Base-by-base conservation (phyloP, 208 protist genomes). In the Wallacemonas collosoma region DNA sequence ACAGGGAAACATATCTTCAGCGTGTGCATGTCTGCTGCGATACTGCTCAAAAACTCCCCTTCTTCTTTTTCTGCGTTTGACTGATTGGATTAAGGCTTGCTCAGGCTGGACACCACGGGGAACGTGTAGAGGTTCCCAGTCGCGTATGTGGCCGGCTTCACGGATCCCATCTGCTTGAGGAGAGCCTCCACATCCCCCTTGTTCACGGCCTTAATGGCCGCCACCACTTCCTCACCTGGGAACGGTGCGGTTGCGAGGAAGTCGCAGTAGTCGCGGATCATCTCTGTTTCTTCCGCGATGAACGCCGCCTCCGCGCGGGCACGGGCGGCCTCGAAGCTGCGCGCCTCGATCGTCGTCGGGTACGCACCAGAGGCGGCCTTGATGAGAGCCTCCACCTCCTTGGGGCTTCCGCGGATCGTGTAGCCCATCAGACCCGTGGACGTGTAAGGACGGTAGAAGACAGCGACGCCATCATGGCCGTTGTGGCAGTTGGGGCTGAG, bases 391-490 rank as follows among this genome's bases (percentile, higher is more conserved):
- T 73, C 67, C 9, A 91, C 68, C 43, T 86, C 76, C 45, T 53
- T 68, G 35, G 91, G 88, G 3, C 78, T 72, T 15, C 79, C 83
- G 71, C 87, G 86, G 15, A 91, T 68, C 43, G 88, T 95, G 78
- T 87, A 86, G 55, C 91, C 91, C 50, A 95, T 79, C 36, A 95
- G 77, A n/a, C 86, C 88, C 0, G 91, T 75, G 7, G 88, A 83
- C 9, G 85, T 67, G 79, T 93, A 95, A 8, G 91, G 88, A 44
- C 87, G 82, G 86, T 93, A 94, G 79, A 95, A 95, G 47, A 75
- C 69, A 75, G 83, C 73, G 51, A 84, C 77, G 35, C 85, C 87
- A 58, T 74, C 71, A 74, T 95, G 80, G 47, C 61, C n/a, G 51
- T 40, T 51, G 51, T 50, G 68, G 38, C 62, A 69, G 43, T 48